phyloP scores from a whole-genome alignment of 1,284 basidiomycete genomes.

The Puccinia coronata region DNA sequence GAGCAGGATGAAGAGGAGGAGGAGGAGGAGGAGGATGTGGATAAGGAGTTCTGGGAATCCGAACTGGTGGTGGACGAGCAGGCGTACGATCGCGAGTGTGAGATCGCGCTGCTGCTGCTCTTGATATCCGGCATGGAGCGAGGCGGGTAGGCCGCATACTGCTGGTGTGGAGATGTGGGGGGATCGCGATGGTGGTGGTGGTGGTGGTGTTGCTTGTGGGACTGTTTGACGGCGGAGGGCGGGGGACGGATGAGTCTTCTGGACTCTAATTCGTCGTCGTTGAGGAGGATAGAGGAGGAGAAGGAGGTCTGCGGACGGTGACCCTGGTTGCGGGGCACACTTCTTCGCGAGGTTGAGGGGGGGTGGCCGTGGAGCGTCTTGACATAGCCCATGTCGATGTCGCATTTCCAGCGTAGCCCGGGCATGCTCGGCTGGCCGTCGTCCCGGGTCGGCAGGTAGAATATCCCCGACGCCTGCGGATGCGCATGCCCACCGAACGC shows the following conservation, averaged over 20 bases:
- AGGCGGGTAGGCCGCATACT: slow-evolving; percentile 6
- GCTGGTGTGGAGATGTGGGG: neutral
- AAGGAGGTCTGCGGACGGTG: neutral
- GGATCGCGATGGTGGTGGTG: neutral
- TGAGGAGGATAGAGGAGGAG: neutral
- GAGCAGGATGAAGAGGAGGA: neutral
- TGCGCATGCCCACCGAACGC: slow-evolving; percentile 40
- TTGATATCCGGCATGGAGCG: neutral
- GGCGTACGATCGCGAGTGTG: neutral
- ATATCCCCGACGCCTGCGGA: slow-evolving; percentile 37
- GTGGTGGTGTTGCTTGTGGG: neutral
- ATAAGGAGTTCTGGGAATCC: neutral
- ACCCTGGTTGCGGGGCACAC: neutral
- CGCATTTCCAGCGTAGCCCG: slow-evolving; percentile 28
- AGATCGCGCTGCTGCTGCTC: neutral
- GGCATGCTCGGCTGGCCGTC: slow-evolving; percentile 22
- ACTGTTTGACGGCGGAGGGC: neutral
- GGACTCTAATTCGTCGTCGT: neutral
- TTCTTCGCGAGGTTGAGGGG: too few species aligned
- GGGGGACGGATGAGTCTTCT: slow-evolving; percentile 16
- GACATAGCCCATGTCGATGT: slow-evolving; percentile 39
- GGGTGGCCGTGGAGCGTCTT: neutral
- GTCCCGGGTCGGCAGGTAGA: slow-evolving; percentile 25
- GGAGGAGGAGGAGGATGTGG: too few species aligned
- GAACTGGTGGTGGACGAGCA: neutral